Evolutionary conservation across 2,329 filamentous ascomycete genomes (phyloP).

Genomic region (Aureobasidium sp.): DNA sequence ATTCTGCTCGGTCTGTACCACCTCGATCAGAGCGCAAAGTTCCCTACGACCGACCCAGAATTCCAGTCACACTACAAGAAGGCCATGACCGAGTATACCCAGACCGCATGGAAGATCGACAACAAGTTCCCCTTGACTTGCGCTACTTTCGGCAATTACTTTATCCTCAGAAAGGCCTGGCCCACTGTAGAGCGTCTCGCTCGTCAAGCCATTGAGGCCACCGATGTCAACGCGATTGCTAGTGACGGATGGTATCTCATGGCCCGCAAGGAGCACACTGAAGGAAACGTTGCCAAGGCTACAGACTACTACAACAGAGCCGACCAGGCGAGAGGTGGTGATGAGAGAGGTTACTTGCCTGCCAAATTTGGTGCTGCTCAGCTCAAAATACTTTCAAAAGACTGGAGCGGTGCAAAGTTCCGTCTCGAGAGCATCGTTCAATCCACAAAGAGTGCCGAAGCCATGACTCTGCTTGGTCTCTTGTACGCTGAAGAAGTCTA

Average conservation of each 20-base stretch:
- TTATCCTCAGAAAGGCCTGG: slow-evolving; percentile 74
- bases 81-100: slow-evolving; percentile 89
- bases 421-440: slow-evolving; percentile 91
- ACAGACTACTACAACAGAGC: slow-evolving; percentile 82
- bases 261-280: slow-evolving; percentile 83
- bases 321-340: slow-evolving; percentile 83
- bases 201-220: slow-evolving; percentile 88
- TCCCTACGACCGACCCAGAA: slow-evolving; percentile 73
- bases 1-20: slow-evolving; percentile 87
- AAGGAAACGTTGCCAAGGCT: slow-evolving; percentile 66
- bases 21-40: slow-evolving; percentile 75
- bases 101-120: slow-evolving; percentile 88
- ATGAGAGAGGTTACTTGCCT: slow-evolving; percentile 85
- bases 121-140: slow-evolving; percentile 86
- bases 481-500: slow-evolving; percentile 95
- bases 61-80: slow-evolving; percentile 84
- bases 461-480: slow-evolving; percentile 85
- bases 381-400: slow-evolving; percentile 74
- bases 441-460: slow-evolving; percentile 73
- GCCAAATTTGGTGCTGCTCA: slow-evolving; percentile 94
- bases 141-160: slow-evolving; percentile 84
- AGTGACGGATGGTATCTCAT: slow-evolving; percentile 97
- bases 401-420: slow-evolving; percentile 87
- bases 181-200: slow-evolving; percentile 78
- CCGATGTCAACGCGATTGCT: slow-evolving; percentile 91